A percentile compares a stretch with the other conserved stretches of the same genome.
phyloP scores from a whole-genome alignment of 306 rosid species.

The Vachellia collinsii region DNA sequence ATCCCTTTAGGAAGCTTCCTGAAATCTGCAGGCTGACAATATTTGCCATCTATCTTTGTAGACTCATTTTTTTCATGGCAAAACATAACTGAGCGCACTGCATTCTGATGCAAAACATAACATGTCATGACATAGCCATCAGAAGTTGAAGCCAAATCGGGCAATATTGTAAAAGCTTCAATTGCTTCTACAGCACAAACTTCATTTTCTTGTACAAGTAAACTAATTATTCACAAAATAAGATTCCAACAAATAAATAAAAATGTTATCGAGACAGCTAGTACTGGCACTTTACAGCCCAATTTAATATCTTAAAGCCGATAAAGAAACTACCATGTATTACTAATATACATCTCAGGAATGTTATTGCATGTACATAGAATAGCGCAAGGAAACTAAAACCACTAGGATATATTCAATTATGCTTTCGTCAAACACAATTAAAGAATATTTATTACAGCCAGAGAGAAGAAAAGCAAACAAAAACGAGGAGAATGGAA shows the following conservation, averaged over 20 bases:
- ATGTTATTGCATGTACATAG: not conserved
- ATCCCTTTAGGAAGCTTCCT: constrained; percentile 52
- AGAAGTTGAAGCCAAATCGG: not conserved
- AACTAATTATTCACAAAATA: not conserved
- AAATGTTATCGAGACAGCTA: not conserved
- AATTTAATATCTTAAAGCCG: not conserved
- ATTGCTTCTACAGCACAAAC: not conserved
- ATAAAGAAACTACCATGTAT: not conserved
- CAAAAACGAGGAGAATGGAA: not conserved
- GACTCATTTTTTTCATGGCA: constrained; percentile 35
- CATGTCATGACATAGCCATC: constrained; percentile 3
- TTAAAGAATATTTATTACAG: not conserved
- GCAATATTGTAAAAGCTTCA: not conserved
- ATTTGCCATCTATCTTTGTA: constrained; percentile 38
- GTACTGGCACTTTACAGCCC: not conserved
- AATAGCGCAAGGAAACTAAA: not conserved
- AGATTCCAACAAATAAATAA: not conserved
- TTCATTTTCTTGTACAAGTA: not conserved
- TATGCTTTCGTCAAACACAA: not conserved
- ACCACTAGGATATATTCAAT: not conserved
- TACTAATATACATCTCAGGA: not conserved
- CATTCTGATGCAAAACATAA: constrained; percentile 49
- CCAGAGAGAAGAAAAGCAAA: not conserved
- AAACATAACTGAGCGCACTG: constrained; percentile 40
- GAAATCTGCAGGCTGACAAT: constrained; percentile 41